Evolutionary conservation across 352 stramenopile species (phyloP), one percentile per base, ranked within the genome.

Genomic region (Phytopythium ostracodes): DNA sequence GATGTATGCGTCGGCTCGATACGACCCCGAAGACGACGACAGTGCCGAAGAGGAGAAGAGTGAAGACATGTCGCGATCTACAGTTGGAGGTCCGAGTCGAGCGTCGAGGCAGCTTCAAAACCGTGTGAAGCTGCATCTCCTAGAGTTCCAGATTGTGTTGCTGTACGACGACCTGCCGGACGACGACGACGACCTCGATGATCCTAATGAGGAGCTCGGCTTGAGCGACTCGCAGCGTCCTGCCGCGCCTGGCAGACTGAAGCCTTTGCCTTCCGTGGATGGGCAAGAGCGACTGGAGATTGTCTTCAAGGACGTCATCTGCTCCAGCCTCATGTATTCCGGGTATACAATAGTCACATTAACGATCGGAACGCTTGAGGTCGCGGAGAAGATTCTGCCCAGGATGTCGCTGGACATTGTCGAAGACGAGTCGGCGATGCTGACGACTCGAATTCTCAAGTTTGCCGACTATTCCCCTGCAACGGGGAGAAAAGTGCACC

Each of bases 121-220:
- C 22, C 76, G 83, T 17, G 60, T 92, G 27, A 96, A 96, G 62
- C 18, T 93, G 6, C 86, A 94, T 63, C 61, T 96, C 27, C 71
- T 94, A 14, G 76, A 94, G 51, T 90, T 84, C 35, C 67, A 90
- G 4, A 69, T 88, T 35, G 65, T 90, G 25, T 59, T 96, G 51
- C 60, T 96, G 29, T 96, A 96, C 55, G 84, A 96, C 59, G 86
- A 96, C 56, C 63, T 94, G 22, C 73, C 71, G 1, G 79, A 91
- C 50, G 69, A 77, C 38, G 74, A 76, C 8, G 71, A 79, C 15
- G 71, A 79, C 15, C 50, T 69, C 1, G 61, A 65, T 5, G 63
- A 76, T 33, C 27, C 14, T 35, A 56, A 60, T 14, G 68, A 74
- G 18, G 67, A 70, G 20, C 51, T 56, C 3, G 55, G 40, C 20